phyloP scores from a whole-genome alignment of 805 yeast genomes.

The Wickerhamiella domercqiae region DNA sequence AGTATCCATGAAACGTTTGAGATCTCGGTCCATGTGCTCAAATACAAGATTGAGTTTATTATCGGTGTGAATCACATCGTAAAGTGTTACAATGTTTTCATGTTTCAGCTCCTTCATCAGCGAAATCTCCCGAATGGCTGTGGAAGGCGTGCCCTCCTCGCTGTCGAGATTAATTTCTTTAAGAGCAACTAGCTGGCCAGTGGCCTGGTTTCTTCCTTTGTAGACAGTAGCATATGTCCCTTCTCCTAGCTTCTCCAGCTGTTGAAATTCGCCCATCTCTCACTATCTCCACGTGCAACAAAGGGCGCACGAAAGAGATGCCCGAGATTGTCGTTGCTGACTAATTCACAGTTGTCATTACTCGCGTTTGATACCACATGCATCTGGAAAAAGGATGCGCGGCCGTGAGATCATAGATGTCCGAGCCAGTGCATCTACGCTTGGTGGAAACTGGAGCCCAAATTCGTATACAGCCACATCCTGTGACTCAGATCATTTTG shows the following conservation, averaged over 20 bases:
- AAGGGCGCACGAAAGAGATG: neutral
- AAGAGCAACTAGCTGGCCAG: slow-evolving; percentile 82
- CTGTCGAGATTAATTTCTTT: slow-evolving; percentile 90
- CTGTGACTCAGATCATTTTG: slow-evolving; percentile 34
- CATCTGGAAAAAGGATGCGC: no score
- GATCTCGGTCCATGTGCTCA: slow-evolving; percentile 84
- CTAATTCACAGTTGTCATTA: no score
- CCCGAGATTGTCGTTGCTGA: neutral
- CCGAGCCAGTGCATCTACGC: slow-evolving; percentile 26
- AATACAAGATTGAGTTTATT: slow-evolving; percentile 87
- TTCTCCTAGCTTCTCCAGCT: slow-evolving; percentile 68
- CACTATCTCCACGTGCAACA: neutral
- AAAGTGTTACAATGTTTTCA: slow-evolving; percentile 79
- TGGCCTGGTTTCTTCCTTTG: slow-evolving; percentile 73
- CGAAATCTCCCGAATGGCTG: slow-evolving; percentile 93
- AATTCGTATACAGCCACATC: slow-evolving; percentile 32
- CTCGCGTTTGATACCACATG: no score
- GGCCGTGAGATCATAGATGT: slow-evolving; percentile 26
- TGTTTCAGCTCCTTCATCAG: slow-evolving; percentile 88
- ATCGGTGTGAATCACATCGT: slow-evolving; percentile 93
- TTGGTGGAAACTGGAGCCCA: slow-evolving; percentile 57
- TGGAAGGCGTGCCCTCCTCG: slow-evolving; percentile 97
- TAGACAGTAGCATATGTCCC: slow-evolving; percentile 98
- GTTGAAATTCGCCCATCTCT: slow-evolving; percentile 20
- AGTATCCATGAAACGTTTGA: slow-evolving; percentile 86